Percentiles rank a stretch among this genome's conserved stretches.
Evolutionary conservation across 805 yeast genomes (phyloP).

Genomic region (Millerozyma acaciae): DNA sequence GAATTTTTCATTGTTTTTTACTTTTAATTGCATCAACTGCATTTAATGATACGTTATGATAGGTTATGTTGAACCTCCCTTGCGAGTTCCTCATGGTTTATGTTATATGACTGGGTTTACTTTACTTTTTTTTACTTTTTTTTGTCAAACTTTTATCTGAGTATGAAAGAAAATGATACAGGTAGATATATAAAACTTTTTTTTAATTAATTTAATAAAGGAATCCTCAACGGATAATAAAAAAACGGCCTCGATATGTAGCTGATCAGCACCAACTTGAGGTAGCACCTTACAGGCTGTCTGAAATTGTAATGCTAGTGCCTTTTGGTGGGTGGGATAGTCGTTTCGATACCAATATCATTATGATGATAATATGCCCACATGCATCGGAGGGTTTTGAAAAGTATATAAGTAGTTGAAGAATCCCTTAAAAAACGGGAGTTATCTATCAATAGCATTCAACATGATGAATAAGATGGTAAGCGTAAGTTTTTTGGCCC

Average conservation of each 20-base stretch:
- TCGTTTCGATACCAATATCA: background rate
- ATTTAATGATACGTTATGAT: constrained; percentile 27
- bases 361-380: constrained; percentile 1
- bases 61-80: constrained; percentile 13
- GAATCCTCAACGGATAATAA: constrained; percentile 39
- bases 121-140: constrained; percentile 10
- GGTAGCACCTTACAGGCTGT: too few species aligned
- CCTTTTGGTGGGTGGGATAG: too few species aligned
- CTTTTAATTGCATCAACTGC: constrained; percentile 45
- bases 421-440: too few species aligned
- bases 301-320: too few species aligned
- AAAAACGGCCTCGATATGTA: background rate
- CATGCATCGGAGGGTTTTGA: too few species aligned
- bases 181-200: constrained; percentile 24
- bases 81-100: constrained; percentile 9
- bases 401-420: too few species aligned
- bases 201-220: constrained; percentile 21
- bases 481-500: too few species aligned
- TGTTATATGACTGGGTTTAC: constrained; percentile 15
- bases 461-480: too few species aligned
- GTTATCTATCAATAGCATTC: too few species aligned
- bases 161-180: constrained; percentile 19
- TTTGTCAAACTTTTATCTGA: too few species aligned
- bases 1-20: constrained; percentile 16
- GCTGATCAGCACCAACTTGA: too few species aligned